Base-by-base conservation (phyloP, 371 early-diverging fungal species). In the Mucor lusitanicus region DNA sequence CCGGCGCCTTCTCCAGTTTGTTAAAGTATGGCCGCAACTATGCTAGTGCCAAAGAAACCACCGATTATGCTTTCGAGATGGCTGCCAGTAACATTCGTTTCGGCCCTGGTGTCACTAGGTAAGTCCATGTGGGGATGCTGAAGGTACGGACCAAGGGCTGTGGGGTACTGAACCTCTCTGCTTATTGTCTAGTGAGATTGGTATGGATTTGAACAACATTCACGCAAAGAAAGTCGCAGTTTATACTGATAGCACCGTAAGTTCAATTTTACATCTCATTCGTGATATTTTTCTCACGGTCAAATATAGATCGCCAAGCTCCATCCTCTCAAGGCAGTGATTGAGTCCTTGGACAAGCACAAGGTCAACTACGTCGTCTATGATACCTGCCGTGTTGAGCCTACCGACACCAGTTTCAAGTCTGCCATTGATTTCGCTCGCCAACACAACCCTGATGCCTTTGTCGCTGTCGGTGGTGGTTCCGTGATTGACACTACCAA, bases 391-490 rank as follows among this genome's bases (percentile, higher is more conserved):
- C 85, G 93, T 48, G 90, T 92, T 35, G 96, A 96, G 68, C 96
- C 96, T 30, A 92, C 94, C 8, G 96, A 96, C 77, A 66, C 65
- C 46, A 83, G 82, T 71, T 93, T 94, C 73, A 84, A 88, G 76
- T 77, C 89, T 21, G 95, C 95, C 19, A 94, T 96, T 67, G 89
- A 87, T 6, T 94, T 92, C 62, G 90, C 92, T 44, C 88, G 91
- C 65, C 59, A 79, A 27, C 89, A 94, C 65, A 74, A 79, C 39
- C 92, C 94, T 17, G 95, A 92, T 72, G 90, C 92, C 3, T 91
- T 93, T 71, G 85, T 96, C n/a, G 96, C 96, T 19, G 94, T 96
- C 6, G 96, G 96, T 61, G 96, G 96, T 64, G 96, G 96, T n/a
- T 94, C 94, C 2, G 92, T 92, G 32, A 95, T 96, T 65, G 96